phyloP scores from a whole-genome alignment of 148 eudicot genomes.

The Dysphania ambrosioides region DNA sequence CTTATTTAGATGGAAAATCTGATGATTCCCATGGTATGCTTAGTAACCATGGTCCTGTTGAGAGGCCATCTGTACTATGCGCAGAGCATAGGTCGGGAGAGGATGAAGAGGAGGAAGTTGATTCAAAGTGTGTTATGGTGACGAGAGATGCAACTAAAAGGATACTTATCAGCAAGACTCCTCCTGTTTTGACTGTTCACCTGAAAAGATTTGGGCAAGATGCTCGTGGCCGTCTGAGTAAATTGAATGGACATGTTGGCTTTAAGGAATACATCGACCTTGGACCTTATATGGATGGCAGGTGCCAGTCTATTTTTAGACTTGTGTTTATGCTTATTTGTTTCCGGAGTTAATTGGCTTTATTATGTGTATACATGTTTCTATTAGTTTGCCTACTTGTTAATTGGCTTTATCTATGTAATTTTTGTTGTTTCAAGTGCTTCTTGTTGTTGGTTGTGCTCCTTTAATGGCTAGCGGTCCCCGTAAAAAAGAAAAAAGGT shows the following conservation, averaged over 20 bases:
- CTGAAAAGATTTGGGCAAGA: constrained; percentile 93
- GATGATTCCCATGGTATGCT: constrained; percentile 22
- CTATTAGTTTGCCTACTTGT: neutral
- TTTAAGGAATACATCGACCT: constrained; percentile 74
- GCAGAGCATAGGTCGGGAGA: constrained; percentile 39
- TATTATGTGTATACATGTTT: neutral
- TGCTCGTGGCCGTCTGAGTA: constrained; percentile 85
- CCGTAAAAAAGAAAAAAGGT: no score
- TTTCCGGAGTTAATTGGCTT: neutral
- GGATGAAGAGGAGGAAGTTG: constrained; percentile 39
- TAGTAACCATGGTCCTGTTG: constrained; percentile 18
- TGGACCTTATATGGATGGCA: constrained; percentile 67
- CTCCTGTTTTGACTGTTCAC: constrained; percentile 79
- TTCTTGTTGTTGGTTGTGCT: constrained; percentile 4
- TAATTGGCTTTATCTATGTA: neutral
- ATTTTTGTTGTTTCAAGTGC: neutral
- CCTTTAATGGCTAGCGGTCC: no score
- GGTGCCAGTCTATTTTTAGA: constrained; percentile 39
- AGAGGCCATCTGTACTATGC: constrained; percentile 24
- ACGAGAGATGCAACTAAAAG: constrained; percentile 85
- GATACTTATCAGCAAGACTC: constrained; percentile 60
- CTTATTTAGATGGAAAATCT: constrained; percentile 17
- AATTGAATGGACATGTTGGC: constrained; percentile 79
- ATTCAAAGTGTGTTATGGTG: constrained; percentile 54
- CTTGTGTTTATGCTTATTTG: constrained; percentile 2